Evolutionary conservation across 768 basidiomycete species (phyloP), one percentile per base, ranked within the genome.

Genomic region (Suillus sp.): DNA sequence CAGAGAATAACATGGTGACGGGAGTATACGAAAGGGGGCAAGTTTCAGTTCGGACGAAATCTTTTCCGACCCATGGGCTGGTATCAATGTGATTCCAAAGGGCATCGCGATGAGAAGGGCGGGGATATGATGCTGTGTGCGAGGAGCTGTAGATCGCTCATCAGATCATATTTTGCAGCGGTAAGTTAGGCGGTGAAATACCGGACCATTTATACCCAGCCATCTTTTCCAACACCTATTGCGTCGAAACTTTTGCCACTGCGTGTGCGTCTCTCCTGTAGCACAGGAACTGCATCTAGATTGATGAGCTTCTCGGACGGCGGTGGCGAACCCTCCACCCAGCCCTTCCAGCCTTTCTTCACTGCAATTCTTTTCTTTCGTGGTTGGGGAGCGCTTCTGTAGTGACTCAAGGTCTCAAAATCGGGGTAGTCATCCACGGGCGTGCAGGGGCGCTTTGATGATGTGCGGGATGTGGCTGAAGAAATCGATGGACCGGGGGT

Each of bases 291-390:
- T 38, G 82, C 81, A 73, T 93, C 92, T 65, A 93, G 81, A 70
- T 92, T 92, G 76, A 93, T 93, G 59, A 92, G 78, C 74, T 92
- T 92, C 69, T 87, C 84, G 18, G 90, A 91, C 25, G 92, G 89
- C 59, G 86, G 86, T 30, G 90, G 90, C 25, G 91, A 92, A 67
- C 91, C 91, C 79, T 92, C 92, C 25, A 93, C 89, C 92, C 92
- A 93, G 43, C 92, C 92, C 79, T 93, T 93, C 92, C 92, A 93
- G 20, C 92, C 92, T 74, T 93, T 93, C 77, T 83, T 87, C 40
- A 83, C 87, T 0, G 84, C 78, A 25, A 87, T 81, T 50, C 82
- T 78, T 67, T 88, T 87, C 79, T 85, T 91, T 74, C 81, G 83
- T 51, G 83, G 81, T n/a, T 70, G 78, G 1, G 75, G 32, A 11